These are phyloP conservation scores for Neoboletus magnificus DNA, from an alignment of 768 basidiomycete genomes.

Conservation along the genomic window DNA sequence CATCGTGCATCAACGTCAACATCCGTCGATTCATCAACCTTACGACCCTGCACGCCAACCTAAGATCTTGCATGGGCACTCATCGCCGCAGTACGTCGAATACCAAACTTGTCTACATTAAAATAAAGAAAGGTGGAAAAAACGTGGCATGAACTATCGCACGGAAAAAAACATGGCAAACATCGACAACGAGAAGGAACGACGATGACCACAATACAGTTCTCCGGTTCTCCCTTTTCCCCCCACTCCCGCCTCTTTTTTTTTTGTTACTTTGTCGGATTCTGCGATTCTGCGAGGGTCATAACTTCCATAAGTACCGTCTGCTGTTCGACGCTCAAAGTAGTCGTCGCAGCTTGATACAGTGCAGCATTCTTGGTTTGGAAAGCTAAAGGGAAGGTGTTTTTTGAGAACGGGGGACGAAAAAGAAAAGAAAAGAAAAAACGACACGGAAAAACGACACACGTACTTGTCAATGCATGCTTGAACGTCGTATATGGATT, in stretches of 20 bases:
- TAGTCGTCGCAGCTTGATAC: conserved; percentile 74
- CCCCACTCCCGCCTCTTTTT: no score
- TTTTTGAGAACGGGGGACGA: neutral
- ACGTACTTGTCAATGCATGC: conserved; percentile 65
- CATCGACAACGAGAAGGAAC: no score
- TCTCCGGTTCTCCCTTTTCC: no score
- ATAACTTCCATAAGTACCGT: conserved; percentile 84
- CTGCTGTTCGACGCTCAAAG: conserved; percentile 70
- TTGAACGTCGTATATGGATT: conserved; percentile 80
- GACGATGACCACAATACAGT: no score
- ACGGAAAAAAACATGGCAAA: no score
- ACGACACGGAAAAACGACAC: neutral
- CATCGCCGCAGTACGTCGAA: neutral
- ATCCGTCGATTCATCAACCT: no score
- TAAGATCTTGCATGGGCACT: neutral
- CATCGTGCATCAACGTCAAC: neutral
- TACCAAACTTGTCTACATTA: neutral
- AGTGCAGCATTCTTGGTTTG: conserved; percentile 64
- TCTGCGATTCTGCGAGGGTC: conserved; percentile 54
- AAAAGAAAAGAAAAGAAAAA: no score
- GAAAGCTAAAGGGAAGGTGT: conserved; percentile 36
- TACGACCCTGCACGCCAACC: neutral
- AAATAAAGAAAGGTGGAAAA: neutral
- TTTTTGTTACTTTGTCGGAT: conserved; percentile 4
- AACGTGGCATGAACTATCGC: no score